Percentiles rank a stretch among this genome's conserved stretches.
These are phyloP conservation scores for Zizania palustris DNA, from an alignment of 202 grass and related monocot genomes.

Conservation along the genomic window DNA sequence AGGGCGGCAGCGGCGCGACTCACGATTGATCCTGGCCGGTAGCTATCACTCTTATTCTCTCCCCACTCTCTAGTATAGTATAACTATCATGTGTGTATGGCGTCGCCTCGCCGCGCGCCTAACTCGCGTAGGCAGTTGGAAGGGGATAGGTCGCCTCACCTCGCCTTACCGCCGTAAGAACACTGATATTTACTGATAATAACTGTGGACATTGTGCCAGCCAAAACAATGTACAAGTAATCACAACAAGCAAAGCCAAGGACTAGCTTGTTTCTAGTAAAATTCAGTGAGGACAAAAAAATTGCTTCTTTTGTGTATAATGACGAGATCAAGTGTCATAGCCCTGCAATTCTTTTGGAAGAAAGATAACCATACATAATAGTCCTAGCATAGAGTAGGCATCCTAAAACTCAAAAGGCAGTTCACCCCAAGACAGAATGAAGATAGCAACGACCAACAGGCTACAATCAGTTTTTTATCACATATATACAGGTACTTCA, in stretches of 20 bases:
- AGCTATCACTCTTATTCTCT: too few relatives aligned
- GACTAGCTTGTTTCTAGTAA: background rate
- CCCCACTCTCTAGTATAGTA: too few relatives aligned
- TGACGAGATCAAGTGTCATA: slow-evolving; percentile 2
- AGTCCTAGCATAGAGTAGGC: slow-evolving; percentile 4
- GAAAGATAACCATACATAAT: slow-evolving; percentile 21
- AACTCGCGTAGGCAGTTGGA: too few relatives aligned
- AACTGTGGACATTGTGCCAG: background rate
- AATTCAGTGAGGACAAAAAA: slow-evolving; percentile 30
- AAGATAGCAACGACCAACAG: background rate
- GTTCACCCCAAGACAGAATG: slow-evolving; percentile 6
- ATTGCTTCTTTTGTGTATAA: background rate
- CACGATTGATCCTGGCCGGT: too few relatives aligned
- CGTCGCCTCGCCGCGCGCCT: too few relatives aligned
- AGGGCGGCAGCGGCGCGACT: too few relatives aligned
- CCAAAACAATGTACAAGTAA: background rate
- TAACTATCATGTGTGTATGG: too few relatives aligned
- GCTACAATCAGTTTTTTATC: slow-evolving; percentile 3
- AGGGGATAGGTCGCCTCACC: too few relatives aligned
- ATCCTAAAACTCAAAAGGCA: slow-evolving; percentile 10
- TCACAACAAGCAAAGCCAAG: background rate
- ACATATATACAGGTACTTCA: slow-evolving; percentile 10
- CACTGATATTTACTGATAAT: slow-evolving; percentile 5
- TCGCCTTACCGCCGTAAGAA: too few relatives aligned
- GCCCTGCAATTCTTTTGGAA: background rate